Conservation (phyloP, 2,329 filamentous ascomycete species). For the Shiraia bambusicola region DNA sequence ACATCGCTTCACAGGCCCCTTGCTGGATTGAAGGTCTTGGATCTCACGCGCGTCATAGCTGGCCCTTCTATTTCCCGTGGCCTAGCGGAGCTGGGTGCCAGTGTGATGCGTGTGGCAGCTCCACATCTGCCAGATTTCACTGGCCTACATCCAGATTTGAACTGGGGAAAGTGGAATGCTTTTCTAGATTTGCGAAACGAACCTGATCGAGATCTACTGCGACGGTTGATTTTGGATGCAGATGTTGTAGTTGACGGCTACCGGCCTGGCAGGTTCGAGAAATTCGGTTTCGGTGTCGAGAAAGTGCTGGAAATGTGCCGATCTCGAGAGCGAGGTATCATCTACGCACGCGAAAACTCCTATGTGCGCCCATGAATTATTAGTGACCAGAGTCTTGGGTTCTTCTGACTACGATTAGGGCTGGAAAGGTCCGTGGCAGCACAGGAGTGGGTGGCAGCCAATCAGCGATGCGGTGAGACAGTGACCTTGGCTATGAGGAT, state of each 20-base stretch:
- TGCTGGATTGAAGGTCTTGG: slow-evolving; percentile 38
- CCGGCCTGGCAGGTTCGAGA: slow-evolving; percentile 46
- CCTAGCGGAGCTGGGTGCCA: slow-evolving; percentile 43
- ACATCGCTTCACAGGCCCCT: slow-evolving; percentile 33
- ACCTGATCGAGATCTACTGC: neutral
- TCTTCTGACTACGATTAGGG: slow-evolving; percentile 41
- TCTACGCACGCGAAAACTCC: slow-evolving; percentile 54
- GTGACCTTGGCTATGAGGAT: slow-evolving; percentile 28
- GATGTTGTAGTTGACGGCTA: slow-evolving; percentile 56
- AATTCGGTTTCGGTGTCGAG: slow-evolving; percentile 43
- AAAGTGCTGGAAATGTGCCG: slow-evolving; percentile 41
- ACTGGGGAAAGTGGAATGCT: slow-evolving; percentile 46
- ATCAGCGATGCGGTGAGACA: slow-evolving; percentile 56
- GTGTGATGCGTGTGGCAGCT: slow-evolving; percentile 45
- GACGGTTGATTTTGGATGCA: slow-evolving; percentile 47
- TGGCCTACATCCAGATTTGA: slow-evolving; percentile 38
- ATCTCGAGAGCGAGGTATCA: slow-evolving; percentile 43
- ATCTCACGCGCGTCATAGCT: slow-evolving; percentile 42
- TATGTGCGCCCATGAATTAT: slow-evolving; percentile 38
- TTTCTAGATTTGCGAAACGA: slow-evolving; percentile 43
- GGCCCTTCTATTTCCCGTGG: slow-evolving; percentile 38
- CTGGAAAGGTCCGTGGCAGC: slow-evolving; percentile 60
- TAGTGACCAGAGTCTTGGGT: too few relatives aligned
- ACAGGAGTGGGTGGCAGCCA: slow-evolving; percentile 66
- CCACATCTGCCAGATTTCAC: slow-evolving; percentile 36